Percentiles rank a stretch among this genome's conserved stretches.
Conservation (phyloP, 805 yeast species). For the Saccharomyces eubayanus region DNA sequence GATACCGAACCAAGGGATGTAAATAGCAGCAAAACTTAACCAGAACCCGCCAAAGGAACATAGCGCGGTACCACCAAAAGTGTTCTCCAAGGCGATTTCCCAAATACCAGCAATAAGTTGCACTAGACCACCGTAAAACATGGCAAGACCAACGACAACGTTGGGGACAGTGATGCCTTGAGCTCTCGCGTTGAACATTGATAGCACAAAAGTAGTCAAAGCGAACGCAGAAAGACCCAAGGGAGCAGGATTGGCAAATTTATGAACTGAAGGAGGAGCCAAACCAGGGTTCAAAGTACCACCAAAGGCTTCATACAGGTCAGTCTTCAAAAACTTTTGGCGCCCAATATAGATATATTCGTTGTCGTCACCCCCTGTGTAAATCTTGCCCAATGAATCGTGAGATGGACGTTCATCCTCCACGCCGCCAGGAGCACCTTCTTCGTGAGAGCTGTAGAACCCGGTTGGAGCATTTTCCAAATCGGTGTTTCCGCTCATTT, state of each 20-base stretch:
- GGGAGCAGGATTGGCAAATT: constrained; percentile 60
- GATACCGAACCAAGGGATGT: constrained; percentile 54
- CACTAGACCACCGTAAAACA: constrained; percentile 55
- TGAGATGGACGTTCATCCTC: constrained; percentile 1
- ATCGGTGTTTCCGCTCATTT: constrained; percentile 6
- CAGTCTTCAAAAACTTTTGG: constrained; percentile 55
- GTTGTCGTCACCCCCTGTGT: constrained; percentile 41
- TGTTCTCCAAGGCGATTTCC: constrained; percentile 56
- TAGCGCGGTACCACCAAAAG: constrained; percentile 60
- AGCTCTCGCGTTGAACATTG: constrained; percentile 48
- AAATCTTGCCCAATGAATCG: constrained; percentile 21
- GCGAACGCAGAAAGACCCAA: constrained; percentile 57
- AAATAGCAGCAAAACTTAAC: constrained; percentile 55
- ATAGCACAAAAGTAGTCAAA: constrained; percentile 51
- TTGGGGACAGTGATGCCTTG: constrained; percentile 45
- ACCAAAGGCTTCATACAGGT: constrained; percentile 62
- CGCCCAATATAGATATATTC: constrained; percentile 66
- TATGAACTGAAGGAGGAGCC: constrained; percentile 47
- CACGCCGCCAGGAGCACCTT: neutral
- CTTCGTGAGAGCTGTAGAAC: neutral
- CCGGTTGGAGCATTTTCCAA: constrained; percentile 4
- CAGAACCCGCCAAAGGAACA: constrained; percentile 63
- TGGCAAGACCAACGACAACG: constrained; percentile 48
- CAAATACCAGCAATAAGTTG: constrained; percentile 59
- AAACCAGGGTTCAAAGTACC: constrained; percentile 74